Base-by-base conservation (phyloP, 805 yeast species). In the Wickerhamomyces ciferrii region DNA sequence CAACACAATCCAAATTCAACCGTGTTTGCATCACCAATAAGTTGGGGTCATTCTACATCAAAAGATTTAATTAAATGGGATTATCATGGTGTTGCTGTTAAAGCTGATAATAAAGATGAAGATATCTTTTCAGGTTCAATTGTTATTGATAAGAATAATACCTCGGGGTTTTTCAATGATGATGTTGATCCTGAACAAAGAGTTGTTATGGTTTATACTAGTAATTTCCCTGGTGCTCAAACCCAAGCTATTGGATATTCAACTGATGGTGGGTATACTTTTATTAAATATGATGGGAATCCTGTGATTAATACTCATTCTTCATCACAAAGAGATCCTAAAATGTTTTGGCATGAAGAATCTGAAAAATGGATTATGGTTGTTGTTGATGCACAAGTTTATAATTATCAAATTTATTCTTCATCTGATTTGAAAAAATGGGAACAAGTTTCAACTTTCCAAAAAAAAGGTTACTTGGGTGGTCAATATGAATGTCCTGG, bases 41-140 rank as follows among this genome's bases (percentile, higher is more conserved):
- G 57, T 48, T 70, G 75, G 75, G 75, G 75, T 10, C 75, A 70
- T 48, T 66, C 72, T 14, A 60, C 65, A 13, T 65, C 71, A 14
- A 48, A 58, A 5, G 70, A 69, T 50, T 53, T 67, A 47, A 44
- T 56, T 8, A 49, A 49, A 39, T 70, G 74, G 74, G 50, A 56
- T 11, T 60, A 66, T 39, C 57, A 61, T 44, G 63, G 57, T 5
- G 45, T 59, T 42, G 73, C 72, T 4, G 40, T 68, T n/a, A 52
- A 48, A 8, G 62, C 66, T 18, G 54, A 53, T 9, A 21, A 50
- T 7, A 62, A 60, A 36, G 56, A 54, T 29, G 61, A 60, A 11
- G 69, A 67, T 14, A 64, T 65, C 17, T 68, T 54, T 52, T 58
- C 69, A 17, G 72, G 72, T 9, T 55, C 65, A 24, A 58, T 66